phyloP scores from a whole-genome alignment of 768 basidiomycete species.

The Strobilomyces confusus region DNA sequence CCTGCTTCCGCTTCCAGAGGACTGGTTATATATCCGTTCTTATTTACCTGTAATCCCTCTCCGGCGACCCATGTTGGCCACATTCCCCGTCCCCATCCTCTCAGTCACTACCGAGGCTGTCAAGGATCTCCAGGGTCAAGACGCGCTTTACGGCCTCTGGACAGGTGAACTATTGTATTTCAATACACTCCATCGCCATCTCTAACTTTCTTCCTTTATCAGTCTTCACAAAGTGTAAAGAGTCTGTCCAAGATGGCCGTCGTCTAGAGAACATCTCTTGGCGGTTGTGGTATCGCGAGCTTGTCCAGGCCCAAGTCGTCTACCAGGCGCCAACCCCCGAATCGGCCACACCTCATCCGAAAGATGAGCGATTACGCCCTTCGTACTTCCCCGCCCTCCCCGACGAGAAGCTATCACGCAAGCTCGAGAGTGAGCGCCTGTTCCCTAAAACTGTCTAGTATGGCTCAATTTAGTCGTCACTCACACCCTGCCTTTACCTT shows the following conservation, averaged over 20 bases:
- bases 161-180: constrained; percentile 40
- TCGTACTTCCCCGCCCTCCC: constrained; percentile 27
- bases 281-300: constrained; percentile 76
- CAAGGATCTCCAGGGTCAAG: constrained; percentile 61
- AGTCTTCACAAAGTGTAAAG: constrained; percentile 87
- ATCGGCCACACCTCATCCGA: constrained; percentile 14
- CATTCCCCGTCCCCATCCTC: constrained; percentile 63
- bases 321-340: constrained; percentile 29
- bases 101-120: constrained; percentile 63
- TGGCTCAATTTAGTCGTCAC: constrained; percentile 12
- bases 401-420: constrained; percentile 13
- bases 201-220: constrained; percentile 10
- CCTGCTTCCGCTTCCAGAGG: constrained; percentile 16
- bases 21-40: constrained; percentile 19
- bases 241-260: constrained; percentile 72
- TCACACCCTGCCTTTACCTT: constrained; percentile 14
- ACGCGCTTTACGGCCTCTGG: constrained; percentile 67
- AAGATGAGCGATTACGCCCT: constrained; percentile 19
- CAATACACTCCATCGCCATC: background rate
- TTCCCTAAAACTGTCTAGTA: constrained; percentile 11
- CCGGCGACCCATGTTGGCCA: constrained; percentile 39
- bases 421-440: constrained; percentile 12
- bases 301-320: constrained; percentile 36
- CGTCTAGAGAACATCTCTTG: constrained; percentile 86
- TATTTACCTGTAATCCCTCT: constrained; percentile 12